Evolutionary conservation across 75 land plant genomes (phyloP), one percentile per base, ranked within the genome.

Genomic region (Pinus albicaulis): DNA sequence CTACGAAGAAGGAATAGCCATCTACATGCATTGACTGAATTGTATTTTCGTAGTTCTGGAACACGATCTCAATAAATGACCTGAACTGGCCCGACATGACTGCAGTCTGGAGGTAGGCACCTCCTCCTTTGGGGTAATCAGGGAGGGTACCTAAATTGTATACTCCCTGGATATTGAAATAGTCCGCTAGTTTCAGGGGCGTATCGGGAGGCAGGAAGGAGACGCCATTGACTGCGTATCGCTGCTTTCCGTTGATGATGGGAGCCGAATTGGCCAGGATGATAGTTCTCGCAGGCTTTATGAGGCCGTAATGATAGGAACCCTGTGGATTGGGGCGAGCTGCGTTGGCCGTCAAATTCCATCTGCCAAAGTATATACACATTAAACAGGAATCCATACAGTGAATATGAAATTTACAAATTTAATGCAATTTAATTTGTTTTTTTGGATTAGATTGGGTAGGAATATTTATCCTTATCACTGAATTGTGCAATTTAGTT

Each of bases 271-370:
- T 84, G 19, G 65, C 86, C 4, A 90, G 75, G 63, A 75, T 68
- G 82, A 87, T 80, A 0, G 93, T 90, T 63, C 84, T 81, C 12
- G 85, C 56, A 15, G 82, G 55, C 44, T 91, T 91, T 75, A 92
- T 86, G 28, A 65, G 64, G 2, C 95, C 93, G 68, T 92, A 92
- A 72, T 91, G 89, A 78, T 86, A 92, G 6, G 95, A 90, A 13
- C 95, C 95, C 57, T 92, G 95, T 56, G 95, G 95, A 72, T 92
- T 92, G 16, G 91, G 93, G 57, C 95, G 74, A 28, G 93, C 93
- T 72, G 93, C 95, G 59, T 87, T 86, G 16, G 95, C 93, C n/a
- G 95, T 92, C 65, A 92, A 79, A 38, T 92, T 91, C 76, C 87
- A 84, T 82, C 95, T 92, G 83, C 25, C 72, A 64, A 31, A 53